Evolutionary conservation across 208 protist species (phyloP), one percentile per base, ranked within the genome.

Genomic region (Leptomonas seymouri): DNA sequence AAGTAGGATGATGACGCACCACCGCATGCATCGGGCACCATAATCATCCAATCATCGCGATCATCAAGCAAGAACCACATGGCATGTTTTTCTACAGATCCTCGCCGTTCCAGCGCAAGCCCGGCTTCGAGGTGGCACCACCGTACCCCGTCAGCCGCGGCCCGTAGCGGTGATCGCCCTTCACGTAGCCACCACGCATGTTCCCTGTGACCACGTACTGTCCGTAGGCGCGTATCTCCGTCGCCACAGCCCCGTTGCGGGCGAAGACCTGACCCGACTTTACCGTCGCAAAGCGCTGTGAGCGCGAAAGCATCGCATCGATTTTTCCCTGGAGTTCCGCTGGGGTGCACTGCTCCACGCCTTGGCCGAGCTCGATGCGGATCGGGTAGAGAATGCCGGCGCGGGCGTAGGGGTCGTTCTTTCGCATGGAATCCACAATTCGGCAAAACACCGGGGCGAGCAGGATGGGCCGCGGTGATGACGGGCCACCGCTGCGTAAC

Each of bases 171-270:
- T 93, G 84, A 51, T 96, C 91, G 3, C 83, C 85, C 64, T 96
- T 96, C 21, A 93, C 78, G 53, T 94, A 93, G 5, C 91, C 91
- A 20, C 88, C 91, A n/a, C 86, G 81, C 87, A 93, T 93, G 68
- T 87, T 93, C 0, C 91, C 91, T 1, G 91, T 96, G 23, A 96
- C 57, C 8, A 93, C 78, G 65, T 93, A 96, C 67, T 90, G 82
- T 21, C 64, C 76, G 70, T 93, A 94, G 7, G 87, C 86, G 44
- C 78, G 76, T 28, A 96, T 71, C 34, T 77, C 75, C 5, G 75
- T 85, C 49, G 81, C 91, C 5, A 82, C 67, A 3, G 85, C 64
- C 34, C 87, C 78, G 72, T 93, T 81, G n/a, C 76, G 70, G 63
- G 88, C 84, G 61, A 82, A 96, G 6, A 96, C 73, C 53, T 82